A percentile compares a stretch with the other conserved stretches of the same genome.
Evolutionary conservation across 139 green algal species (phyloP).

Genomic region (Mychonastes homosphaera): DNA sequence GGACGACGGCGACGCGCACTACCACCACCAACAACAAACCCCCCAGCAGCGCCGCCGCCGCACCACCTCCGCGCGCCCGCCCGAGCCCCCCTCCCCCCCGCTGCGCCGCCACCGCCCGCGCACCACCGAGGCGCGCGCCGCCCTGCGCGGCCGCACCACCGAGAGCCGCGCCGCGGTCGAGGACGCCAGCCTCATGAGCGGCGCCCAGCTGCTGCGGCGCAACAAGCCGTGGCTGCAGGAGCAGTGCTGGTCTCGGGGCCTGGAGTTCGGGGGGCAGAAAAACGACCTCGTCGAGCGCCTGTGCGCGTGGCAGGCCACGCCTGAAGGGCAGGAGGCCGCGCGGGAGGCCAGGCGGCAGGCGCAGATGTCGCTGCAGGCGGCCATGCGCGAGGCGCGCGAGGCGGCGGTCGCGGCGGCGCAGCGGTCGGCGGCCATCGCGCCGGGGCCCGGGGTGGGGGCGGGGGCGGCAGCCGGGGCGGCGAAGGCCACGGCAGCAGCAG

Average conservation of each 20-base stretch:
- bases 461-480: background rate
- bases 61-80: no score
- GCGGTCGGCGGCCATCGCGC: background rate
- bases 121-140: no score
- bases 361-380: no score
- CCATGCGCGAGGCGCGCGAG: background rate
- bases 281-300: constrained; percentile 6
- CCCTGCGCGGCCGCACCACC: background rate
- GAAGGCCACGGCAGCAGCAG: background rate
- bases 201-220: constrained; percentile 10
- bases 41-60: no score
- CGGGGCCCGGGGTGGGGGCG: background rate
- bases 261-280: constrained; percentile 10
- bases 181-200: constrained; percentile 16
- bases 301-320: constrained; percentile 8
- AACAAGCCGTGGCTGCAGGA: constrained; percentile 20
- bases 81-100: no score
- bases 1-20: no score
- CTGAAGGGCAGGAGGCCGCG: constrained; percentile 2
- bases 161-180: constrained; percentile 15
- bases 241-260: constrained; percentile 8
- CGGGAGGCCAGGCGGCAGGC: no score
- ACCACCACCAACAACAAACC: no score
- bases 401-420: background rate
- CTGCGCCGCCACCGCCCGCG: no score